Conservation (phyloP, 805 yeast species). For the Sugiyamaella qingdaonensis region DNA sequence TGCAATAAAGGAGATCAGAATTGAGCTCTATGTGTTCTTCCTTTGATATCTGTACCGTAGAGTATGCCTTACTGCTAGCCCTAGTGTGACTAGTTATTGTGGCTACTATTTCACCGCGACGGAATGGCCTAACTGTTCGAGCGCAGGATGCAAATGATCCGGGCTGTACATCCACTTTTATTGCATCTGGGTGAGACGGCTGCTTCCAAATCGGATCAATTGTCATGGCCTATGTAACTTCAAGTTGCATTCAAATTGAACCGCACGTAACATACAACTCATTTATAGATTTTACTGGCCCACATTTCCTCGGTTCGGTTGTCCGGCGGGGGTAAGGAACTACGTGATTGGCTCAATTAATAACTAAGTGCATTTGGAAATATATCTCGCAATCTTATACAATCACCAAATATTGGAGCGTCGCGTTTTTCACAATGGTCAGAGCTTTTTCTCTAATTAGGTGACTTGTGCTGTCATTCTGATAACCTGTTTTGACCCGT, state of each 20-base stretch:
- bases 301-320: conserved; percentile 1
- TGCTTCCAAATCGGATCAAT: conserved; percentile 10
- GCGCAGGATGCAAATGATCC: conserved; percentile 10
- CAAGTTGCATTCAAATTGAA: neutral
- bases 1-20: conserved; percentile 8
- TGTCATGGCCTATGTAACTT: neutral
- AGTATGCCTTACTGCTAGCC: conserved; percentile 4
- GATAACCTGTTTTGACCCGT: too few relatives aligned
- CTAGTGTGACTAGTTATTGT: conserved; percentile 3
- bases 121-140: neutral
- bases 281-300: neutral
- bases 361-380: too few relatives aligned
- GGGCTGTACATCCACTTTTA: conserved; percentile 6
- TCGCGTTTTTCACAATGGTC: too few relatives aligned
- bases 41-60: conserved; percentile 8
- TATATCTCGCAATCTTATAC: too few relatives aligned
- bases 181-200: conserved; percentile 9
- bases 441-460: too few relatives aligned
- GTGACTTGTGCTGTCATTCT: too few relatives aligned
- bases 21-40: conserved; percentile 8
- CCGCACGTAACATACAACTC: neutral
- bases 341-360: too few relatives aligned
- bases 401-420: too few relatives aligned
- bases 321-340: neutral
- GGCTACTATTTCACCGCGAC: neutral